Conservation (phyloP, 345 rosid genomes). For the Murraya koenigii region DNA sequence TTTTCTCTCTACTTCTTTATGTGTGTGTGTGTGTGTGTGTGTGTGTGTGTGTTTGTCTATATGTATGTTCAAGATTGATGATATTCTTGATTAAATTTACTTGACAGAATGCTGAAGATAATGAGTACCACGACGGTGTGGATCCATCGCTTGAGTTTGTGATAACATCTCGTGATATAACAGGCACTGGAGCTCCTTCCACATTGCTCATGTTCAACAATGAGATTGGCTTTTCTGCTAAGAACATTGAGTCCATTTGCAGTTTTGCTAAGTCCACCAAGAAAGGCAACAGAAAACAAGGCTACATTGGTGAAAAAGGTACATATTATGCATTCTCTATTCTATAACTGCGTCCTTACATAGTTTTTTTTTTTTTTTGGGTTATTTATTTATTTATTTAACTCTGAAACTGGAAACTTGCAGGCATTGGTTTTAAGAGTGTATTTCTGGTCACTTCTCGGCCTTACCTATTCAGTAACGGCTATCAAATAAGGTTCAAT, state of each 20-base stretch:
- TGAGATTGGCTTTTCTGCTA: conserved; percentile 58
- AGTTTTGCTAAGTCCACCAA: conserved; percentile 68
- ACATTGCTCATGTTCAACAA: conserved; percentile 67
- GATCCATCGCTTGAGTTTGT: conserved; percentile 78
- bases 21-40: too few relatives aligned
- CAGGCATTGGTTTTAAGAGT: conserved; percentile 76
- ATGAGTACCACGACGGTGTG: conserved; percentile 55
- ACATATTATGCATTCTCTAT: neutral
- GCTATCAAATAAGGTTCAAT: conserved; percentile 59
- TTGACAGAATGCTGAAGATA: conserved; percentile 70
- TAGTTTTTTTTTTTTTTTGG: too few relatives aligned
- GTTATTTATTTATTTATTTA: neutral
- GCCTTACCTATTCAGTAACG: conserved; percentile 64
- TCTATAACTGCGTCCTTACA: neutral
- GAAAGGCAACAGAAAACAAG: conserved; percentile 58
- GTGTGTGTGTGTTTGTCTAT: too few relatives aligned
- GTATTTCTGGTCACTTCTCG: conserved; percentile 56
- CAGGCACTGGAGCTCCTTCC: conserved; percentile 62
- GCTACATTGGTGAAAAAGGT: conserved; percentile 85
- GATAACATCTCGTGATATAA: conserved; percentile 63
- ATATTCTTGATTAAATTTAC: neutral
- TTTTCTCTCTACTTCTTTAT: neutral
- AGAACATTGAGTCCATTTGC: conserved; percentile 65
- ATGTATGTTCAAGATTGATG: neutral
- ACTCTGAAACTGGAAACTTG: neutral